phyloP scores from a whole-genome alignment of 2,329 filamentous ascomycete species.

The Botrytis cinerea region DNA sequence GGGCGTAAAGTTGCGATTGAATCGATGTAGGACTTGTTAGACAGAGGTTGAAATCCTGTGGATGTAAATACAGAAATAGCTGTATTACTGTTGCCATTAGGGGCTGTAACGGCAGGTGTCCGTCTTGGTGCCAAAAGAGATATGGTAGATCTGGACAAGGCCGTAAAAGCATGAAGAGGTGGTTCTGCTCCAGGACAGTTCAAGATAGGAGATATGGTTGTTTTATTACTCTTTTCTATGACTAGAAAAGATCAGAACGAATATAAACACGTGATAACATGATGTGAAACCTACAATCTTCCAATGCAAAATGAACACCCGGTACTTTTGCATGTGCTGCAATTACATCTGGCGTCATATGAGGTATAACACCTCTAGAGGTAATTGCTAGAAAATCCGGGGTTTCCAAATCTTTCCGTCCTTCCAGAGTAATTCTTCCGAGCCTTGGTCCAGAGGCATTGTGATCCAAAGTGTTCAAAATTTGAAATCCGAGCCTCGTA shows the following conservation, averaged over 20 bases:
- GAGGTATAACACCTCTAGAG: slow-evolving; percentile 82
- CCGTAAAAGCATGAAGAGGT: slow-evolving; percentile 75
- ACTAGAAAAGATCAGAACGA: slow-evolving; percentile 45
- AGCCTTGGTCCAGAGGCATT: slow-evolving; percentile 33
- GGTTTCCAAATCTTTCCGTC: slow-evolving; percentile 69
- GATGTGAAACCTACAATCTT: slow-evolving; percentile 75
- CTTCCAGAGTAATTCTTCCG: slow-evolving; percentile 56
- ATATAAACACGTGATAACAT: slow-evolving; percentile 30
- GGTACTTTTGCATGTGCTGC: slow-evolving; percentile 62
- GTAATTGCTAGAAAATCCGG: slow-evolving; percentile 79
- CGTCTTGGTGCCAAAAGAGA: slow-evolving; percentile 77
- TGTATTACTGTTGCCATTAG: slow-evolving; percentile 68
- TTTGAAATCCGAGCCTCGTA: slow-evolving; percentile 32
- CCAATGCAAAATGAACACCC: slow-evolving; percentile 78
- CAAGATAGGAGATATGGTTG: slow-evolving; percentile 52
- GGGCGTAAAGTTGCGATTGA: slow-evolving; percentile 67
- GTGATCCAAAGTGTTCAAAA: slow-evolving; percentile 30
- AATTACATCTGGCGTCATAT: slow-evolving; percentile 85
- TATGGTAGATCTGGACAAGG: slow-evolving; percentile 63
- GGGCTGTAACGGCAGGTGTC: slow-evolving; percentile 71
- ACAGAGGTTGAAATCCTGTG: slow-evolving; percentile 76
- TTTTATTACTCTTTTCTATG: slow-evolving; percentile 51
- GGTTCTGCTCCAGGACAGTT: slow-evolving; percentile 42
- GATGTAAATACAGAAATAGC: slow-evolving; percentile 80
- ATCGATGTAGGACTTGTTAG: slow-evolving; percentile 66